phyloP scores from a whole-genome alignment of 2,329 filamentous ascomycete genomes.

The Ilyonectria sp. region DNA sequence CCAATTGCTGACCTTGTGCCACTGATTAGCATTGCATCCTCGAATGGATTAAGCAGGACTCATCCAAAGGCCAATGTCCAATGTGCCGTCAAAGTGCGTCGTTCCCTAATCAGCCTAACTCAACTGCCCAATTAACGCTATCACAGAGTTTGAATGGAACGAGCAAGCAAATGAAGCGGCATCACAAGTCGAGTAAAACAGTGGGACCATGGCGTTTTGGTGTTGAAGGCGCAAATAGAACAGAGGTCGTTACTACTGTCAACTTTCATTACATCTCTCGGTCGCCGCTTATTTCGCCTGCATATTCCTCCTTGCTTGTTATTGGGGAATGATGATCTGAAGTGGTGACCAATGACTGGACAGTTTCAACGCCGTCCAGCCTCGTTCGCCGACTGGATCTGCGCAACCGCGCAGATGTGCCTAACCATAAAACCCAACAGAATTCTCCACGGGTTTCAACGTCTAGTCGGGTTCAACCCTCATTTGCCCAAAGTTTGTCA shows the following conservation, averaged over 20 bases:
- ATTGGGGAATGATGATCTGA: background rate
- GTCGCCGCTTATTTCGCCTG: background rate
- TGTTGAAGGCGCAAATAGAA: constrained; percentile 39
- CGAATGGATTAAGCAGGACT: constrained; percentile 96
- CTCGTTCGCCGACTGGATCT: background rate
- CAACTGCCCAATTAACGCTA: constrained; percentile 25
- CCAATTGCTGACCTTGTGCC: constrained; percentile 37
- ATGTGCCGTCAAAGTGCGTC: constrained; percentile 94
- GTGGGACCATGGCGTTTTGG: constrained; percentile 37
- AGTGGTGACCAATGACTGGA: background rate
- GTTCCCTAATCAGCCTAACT: background rate
- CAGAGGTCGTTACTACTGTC: constrained; percentile 11
- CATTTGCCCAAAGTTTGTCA: too few relatives aligned
- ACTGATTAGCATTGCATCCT: constrained; percentile 86
- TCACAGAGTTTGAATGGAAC: constrained; percentile 59
- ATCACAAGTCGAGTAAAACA: constrained; percentile 47
- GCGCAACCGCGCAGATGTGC: background rate
- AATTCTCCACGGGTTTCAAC: too few relatives aligned
- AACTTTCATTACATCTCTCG: background rate
- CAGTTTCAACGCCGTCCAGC: background rate
- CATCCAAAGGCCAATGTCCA: constrained; percentile 92
- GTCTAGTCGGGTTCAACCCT: too few relatives aligned
- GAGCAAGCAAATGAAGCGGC: constrained; percentile 54
- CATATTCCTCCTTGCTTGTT: background rate
- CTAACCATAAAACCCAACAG: too few relatives aligned